phyloP scores from a whole-genome alignment of 352 stramenopile genomes.

The Phytophthora parvispora region DNA sequence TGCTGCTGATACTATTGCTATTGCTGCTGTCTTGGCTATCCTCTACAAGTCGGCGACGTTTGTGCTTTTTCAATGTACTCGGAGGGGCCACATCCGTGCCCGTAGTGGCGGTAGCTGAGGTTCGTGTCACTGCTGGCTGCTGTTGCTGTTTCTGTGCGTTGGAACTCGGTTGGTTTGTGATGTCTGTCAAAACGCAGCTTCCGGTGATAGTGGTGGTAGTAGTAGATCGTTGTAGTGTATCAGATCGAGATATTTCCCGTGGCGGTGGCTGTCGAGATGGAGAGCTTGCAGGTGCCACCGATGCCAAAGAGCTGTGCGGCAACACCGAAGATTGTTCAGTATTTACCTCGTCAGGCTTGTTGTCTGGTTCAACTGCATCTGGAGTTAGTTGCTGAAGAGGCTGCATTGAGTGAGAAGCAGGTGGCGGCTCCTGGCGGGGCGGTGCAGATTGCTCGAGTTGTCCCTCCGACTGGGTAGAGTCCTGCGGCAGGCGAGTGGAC shows the following conservation, averaged over 20 bases:
- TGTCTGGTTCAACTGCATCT: constrained; percentile 19
- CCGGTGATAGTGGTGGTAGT: constrained; percentile 7
- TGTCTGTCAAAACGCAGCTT: constrained; percentile 56
- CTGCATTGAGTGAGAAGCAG: constrained; percentile 4
- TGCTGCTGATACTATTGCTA: constrained; percentile 38
- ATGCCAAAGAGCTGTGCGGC: neutral
- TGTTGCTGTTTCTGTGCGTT: constrained; percentile 29
- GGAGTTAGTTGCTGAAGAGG: constrained; percentile 1
- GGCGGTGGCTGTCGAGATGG: neutral
- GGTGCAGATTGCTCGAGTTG: constrained; percentile 1
- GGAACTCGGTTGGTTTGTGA: constrained; percentile 63
- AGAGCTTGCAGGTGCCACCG: constrained; percentile 3
- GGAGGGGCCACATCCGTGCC: constrained; percentile 1
- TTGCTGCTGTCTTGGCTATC: constrained; percentile 44
- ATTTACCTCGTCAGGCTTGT: neutral
- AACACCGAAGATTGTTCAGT: constrained; percentile 11
- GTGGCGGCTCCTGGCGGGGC: neutral
- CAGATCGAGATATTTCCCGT: constrained; percentile 5
- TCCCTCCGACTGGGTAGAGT: constrained; percentile 8
- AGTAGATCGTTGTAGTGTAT: constrained; percentile 5
- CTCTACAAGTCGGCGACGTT: constrained; percentile 38
- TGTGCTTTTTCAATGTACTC: constrained; percentile 39
- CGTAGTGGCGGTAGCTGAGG: constrained; percentile 1
- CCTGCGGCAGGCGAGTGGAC: neutral
- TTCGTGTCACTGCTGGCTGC: constrained; percentile 8